phyloP scores from a whole-genome alignment of 2,329 filamentous ascomycete species.

The Tolypocladium album region DNA sequence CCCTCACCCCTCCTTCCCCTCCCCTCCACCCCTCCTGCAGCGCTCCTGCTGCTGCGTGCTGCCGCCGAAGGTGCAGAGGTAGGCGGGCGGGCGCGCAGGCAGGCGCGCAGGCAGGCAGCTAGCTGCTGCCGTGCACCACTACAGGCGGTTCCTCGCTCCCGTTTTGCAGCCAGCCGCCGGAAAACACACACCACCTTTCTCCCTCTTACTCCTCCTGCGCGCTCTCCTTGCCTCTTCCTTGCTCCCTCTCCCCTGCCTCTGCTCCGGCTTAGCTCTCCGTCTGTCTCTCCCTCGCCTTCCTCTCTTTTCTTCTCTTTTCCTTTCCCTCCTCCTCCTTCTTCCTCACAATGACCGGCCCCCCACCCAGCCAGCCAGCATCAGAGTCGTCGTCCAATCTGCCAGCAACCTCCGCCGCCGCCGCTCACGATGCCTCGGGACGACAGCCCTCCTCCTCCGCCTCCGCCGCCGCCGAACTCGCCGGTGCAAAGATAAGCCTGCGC shows the following conservation, averaged over 20 bases:
- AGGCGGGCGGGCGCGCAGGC: not conserved
- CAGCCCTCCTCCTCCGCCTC: conserved; percentile 51
- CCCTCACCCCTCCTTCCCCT: not conserved
- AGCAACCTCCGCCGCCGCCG: conserved; percentile 16
- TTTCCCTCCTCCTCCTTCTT: conserved; percentile 12
- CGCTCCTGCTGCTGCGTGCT: not conserved
- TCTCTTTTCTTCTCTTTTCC: conserved; percentile 3
- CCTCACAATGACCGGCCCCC: conserved; percentile 23
- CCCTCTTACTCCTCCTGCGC: conserved; percentile 13
- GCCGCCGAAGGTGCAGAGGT: not conserved
- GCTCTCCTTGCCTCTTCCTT: conserved; percentile 7
- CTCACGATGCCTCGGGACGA: conserved; percentile 51
- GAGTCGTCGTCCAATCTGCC: conserved; percentile 9
- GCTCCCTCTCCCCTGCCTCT: conserved; percentile 7
- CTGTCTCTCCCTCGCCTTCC: conserved; percentile 15
- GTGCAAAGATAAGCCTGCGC: conserved; percentile 61
- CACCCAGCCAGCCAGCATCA: conserved; percentile 12
- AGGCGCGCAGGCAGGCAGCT: not conserved
- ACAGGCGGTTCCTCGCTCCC: not conserved
- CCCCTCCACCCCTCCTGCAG: not conserved
- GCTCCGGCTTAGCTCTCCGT: conserved; percentile 11
- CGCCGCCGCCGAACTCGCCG: conserved; percentile 53
- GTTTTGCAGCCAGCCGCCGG: not conserved
- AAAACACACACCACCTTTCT: conserved; percentile 1
- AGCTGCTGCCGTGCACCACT: not conserved